These are phyloP conservation scores for Entomortierella lignicola DNA, from an alignment of 192 early-diverging fungal species.

Conservation along the genomic window DNA sequence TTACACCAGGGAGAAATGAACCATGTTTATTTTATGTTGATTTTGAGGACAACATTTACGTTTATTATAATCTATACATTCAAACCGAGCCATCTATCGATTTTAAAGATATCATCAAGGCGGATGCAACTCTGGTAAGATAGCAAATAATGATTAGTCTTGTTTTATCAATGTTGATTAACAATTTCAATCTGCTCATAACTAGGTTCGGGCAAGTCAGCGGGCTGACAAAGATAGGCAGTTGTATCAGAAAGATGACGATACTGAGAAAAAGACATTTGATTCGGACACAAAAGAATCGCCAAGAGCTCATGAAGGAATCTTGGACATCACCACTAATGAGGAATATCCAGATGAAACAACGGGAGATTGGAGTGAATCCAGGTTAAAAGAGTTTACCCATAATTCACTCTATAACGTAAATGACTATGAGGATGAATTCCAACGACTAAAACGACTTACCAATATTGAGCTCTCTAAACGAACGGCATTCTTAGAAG, in stretches of 20 bases:
- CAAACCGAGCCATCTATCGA: constrained; percentile 55
- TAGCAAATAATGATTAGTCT: not conserved
- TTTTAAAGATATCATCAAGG: constrained; percentile 60
- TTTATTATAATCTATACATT: constrained; percentile 67
- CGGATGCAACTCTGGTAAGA: constrained; percentile 28
- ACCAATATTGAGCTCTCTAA: constrained; percentile 31
- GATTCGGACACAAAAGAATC: not conserved
- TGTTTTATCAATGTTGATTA: not conserved
- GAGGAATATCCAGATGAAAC: not conserved
- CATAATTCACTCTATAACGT: constrained; percentile 43
- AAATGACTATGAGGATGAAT: constrained; percentile 47
- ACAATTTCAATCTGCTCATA: not conserved
- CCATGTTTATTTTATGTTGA: constrained; percentile 71
- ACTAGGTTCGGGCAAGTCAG: constrained; percentile 19
- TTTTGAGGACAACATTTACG: constrained; percentile 70
- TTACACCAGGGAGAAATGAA: constrained; percentile 60
- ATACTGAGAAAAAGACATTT: not conserved
- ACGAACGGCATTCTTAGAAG: constrained; percentile 11
- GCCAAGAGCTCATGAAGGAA: not conserved
- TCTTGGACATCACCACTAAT: not conserved
- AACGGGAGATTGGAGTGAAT: constrained; percentile 11
- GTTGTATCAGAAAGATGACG: not conserved
- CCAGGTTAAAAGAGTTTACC: constrained; percentile 32
- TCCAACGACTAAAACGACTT: constrained; percentile 29
- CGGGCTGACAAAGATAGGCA: not conserved